Conservation (phyloP, 805 yeast species). For the Debaryomyces prosopidis region DNA sequence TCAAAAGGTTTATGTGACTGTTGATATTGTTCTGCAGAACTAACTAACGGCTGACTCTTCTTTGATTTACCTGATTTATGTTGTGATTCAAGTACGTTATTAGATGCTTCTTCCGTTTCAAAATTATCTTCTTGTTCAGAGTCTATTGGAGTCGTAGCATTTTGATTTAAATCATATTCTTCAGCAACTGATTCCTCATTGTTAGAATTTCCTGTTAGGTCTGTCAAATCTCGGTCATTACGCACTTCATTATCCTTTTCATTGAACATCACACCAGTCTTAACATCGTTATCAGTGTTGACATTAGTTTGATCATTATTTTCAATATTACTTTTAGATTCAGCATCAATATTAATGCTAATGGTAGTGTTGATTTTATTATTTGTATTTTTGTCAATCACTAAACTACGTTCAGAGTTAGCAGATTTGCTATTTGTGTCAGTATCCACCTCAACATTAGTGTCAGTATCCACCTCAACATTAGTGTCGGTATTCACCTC, state of each 20-base stretch:
- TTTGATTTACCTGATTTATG: slow-evolving; percentile 2
- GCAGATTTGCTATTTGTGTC: too few species aligned
- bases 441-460: too few species aligned
- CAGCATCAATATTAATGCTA: too few species aligned
- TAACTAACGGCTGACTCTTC: slow-evolving; percentile 13
- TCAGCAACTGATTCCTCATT: neutral
- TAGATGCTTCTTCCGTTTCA: neutral
- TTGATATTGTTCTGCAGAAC: slow-evolving; percentile 38
- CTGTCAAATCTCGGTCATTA: slow-evolving; percentile 5
- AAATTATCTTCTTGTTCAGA: slow-evolving; percentile 3
- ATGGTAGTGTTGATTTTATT: too few species aligned
- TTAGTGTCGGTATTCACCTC: too few species aligned
- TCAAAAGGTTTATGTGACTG: slow-evolving; percentile 62
- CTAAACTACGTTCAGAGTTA: too few species aligned
- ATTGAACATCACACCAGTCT: too few species aligned
- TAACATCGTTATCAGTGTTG: too few species aligned
- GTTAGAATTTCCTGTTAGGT: slow-evolving; percentile 8
- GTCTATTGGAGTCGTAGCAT: neutral
- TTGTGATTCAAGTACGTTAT: neutral
- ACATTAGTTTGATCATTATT: too few species aligned
- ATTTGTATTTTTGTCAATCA: too few species aligned
- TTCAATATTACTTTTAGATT: too few species aligned
- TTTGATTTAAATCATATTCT: neutral
- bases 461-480: too few species aligned
- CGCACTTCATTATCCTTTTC: neutral